Evolutionary conservation across 495 filamentous ascomycete species (phyloP), one percentile per base, ranked within the genome.

Genomic region (Thozetella sp.): DNA sequence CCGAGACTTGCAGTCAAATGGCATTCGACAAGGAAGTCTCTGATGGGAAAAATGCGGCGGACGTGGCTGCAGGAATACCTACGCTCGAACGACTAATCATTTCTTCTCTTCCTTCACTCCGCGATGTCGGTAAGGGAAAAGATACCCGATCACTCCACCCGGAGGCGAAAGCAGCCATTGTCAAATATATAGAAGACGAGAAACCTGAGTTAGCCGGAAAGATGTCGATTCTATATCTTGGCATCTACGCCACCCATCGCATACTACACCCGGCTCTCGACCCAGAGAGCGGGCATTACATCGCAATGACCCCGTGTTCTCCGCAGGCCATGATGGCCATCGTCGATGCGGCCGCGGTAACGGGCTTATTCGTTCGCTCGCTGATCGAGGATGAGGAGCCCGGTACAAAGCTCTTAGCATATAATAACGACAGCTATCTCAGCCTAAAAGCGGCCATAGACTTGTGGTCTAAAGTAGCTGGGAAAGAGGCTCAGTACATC

Each of bases 11-110:
- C 46, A 71, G 71, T 62, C 64, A 75, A 50, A 25, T 73, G 13
- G 77, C 69, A 2, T 78, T 69, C 46, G 69, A 79, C 6, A 45
- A 55, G 6, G 81, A 84, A 57, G 48, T 81, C 3, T 59, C 19
- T 63, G 77, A 61, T n/a, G 62, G 58, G n/a, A 61, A 64, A 22
- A 64, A 64, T 34, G 62, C 62, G 2, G 56, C 51, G 22, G 30
- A 56, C 40, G 81, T 74, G 1, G 83, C 80, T 19, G 77, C 81
- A 9, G 64, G 43, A 1, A 60, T 78, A 1, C 68, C 69, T 10
- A 76, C 74, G 3, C 73, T 83, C 13, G 70, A 80, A 48, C 66
- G 75, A n/a, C 68, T 83, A 2, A 40, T 50, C 24, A 78, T 76
- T 55, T 78, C 75, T 0, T 69, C 71, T 0, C 58, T 79, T 3